Evolutionary conservation across 106 monocot genomes (phyloP).

Genomic region (Dendrobium nobile): DNA sequence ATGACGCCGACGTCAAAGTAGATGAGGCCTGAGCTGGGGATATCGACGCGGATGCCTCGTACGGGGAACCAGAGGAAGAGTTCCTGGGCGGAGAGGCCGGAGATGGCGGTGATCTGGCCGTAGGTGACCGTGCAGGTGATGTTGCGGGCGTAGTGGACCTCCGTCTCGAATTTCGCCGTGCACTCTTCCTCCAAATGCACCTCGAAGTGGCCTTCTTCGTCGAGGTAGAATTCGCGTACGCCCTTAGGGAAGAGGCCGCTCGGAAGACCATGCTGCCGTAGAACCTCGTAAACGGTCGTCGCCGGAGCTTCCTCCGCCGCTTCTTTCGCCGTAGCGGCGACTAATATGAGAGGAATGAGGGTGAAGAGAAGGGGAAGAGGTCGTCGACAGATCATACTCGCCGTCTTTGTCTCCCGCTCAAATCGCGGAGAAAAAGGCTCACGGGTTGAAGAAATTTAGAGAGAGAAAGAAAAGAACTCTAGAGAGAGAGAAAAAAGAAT

Average conservation of each 20-base stretch:
- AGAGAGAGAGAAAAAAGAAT: constrained; percentile 12
- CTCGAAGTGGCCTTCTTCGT: constrained; percentile 30
- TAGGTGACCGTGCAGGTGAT: constrained; percentile 30
- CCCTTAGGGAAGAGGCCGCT: constrained; percentile 40
- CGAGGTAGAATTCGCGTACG: constrained; percentile 20
- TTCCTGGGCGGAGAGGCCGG: constrained; percentile 57
- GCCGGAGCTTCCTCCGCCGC: not conserved
- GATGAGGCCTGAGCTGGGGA: constrained; percentile 54
- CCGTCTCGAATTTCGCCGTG: constrained; percentile 52
- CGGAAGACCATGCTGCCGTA: constrained; percentile 36
- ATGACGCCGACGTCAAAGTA: constrained; percentile 65
- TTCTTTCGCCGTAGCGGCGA: not conserved
- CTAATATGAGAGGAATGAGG: no score
- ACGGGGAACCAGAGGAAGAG: constrained; percentile 77
- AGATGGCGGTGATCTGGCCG: constrained; percentile 40
- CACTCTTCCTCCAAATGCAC: constrained; percentile 25
- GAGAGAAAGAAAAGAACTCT: constrained; percentile 6
- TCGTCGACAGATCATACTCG: not conserved
- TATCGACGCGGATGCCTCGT: constrained; percentile 45
- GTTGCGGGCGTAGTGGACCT: constrained; percentile 33
- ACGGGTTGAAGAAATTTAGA: constrained; percentile 2
- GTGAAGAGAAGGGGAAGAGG: not conserved
- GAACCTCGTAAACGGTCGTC: constrained; percentile 28
- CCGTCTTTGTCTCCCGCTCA: not conserved
- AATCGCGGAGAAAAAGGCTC: not conserved